phyloP scores from a whole-genome alignment of 176 grass and related monocot genomes.

The Oryza brachyantha region DNA sequence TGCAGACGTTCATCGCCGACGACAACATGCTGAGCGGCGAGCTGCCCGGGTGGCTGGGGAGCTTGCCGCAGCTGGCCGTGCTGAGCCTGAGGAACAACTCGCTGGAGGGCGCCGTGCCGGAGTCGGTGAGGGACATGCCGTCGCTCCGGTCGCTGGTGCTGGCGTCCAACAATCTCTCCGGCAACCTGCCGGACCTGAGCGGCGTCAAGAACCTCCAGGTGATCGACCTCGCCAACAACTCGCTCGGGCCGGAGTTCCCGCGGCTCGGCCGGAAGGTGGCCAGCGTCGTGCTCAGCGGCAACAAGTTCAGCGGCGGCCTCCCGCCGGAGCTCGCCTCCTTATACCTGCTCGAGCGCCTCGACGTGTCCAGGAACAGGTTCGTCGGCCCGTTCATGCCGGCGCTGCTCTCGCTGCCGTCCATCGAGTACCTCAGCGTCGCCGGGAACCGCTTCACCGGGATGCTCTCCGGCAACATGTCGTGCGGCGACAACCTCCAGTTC shows the following conservation, averaged over 20 bases:
- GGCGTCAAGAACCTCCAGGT: constrained; percentile 65
- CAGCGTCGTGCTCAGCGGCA: constrained; percentile 58
- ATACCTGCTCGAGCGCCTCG: constrained; percentile 72
- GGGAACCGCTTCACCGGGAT: constrained; percentile 81
- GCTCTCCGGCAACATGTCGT: constrained; percentile 68
- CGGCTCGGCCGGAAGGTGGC: constrained; percentile 68
- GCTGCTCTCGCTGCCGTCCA: constrained; percentile 70
- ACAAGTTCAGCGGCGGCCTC: constrained; percentile 63
- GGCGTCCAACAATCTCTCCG: constrained; percentile 73
- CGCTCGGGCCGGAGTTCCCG: constrained; percentile 77
- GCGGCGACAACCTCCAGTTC: constrained; percentile 61
- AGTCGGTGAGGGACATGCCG: constrained; percentile 44
- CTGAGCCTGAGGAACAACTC: constrained; percentile 85
- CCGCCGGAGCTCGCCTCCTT: constrained; percentile 50
- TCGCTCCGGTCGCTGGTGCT: constrained; percentile 61
- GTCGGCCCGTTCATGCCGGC: constrained; percentile 62
- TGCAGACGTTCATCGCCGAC: constrained; percentile 87
- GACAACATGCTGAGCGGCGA: constrained; percentile 73
- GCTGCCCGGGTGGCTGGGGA: constrained; percentile 49
- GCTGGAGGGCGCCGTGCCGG: constrained; percentile 51
- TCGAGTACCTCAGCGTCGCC: constrained; percentile 63
- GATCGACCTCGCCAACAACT: constrained; percentile 83
- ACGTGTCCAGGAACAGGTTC: constrained; percentile 79
- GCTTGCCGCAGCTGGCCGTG: constrained; percentile 60
- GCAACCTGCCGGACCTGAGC: constrained; percentile 67